These are phyloP conservation scores for Hypoxylon sp. DNA, from an alignment of 2,329 filamentous ascomycete species.

Conservation along the genomic window DNA sequence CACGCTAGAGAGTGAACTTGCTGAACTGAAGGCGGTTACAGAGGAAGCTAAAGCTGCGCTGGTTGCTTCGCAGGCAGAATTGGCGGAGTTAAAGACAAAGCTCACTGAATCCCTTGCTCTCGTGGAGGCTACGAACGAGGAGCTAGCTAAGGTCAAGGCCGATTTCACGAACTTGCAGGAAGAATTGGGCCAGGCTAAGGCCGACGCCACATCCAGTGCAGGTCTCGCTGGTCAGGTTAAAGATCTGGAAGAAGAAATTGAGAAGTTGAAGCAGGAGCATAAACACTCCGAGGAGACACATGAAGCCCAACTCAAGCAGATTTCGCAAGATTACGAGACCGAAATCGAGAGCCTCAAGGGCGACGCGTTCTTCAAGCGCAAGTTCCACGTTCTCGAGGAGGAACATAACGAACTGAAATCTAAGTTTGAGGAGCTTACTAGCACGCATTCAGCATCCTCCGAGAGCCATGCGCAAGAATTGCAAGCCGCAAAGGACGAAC, in stretches of 20 bases:
- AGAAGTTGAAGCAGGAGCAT: slow-evolving; percentile 63
- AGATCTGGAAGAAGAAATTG: slow-evolving; percentile 51
- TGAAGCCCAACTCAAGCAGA: slow-evolving; percentile 67
- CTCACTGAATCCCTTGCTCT: slow-evolving; percentile 47
- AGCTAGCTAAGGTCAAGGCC: slow-evolving; percentile 61
- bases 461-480: slow-evolving; percentile 38
- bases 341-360: slow-evolving; percentile 73
- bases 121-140: slow-evolving; percentile 54
- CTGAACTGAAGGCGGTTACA: slow-evolving; percentile 61
- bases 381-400: slow-evolving; percentile 69
- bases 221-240: slow-evolving; percentile 45
- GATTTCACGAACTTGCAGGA: slow-evolving; percentile 62
- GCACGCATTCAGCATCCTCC: slow-evolving; percentile 39
- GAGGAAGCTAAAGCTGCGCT: slow-evolving; percentile 64
- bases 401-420: slow-evolving; percentile 63
- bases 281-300: slow-evolving; percentile 60
- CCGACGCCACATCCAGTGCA: slow-evolving; percentile 55
- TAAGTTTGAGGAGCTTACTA: slow-evolving; percentile 46
- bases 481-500: slow-evolving; percentile 37
- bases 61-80: slow-evolving; percentile 56
- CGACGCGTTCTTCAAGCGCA: slow-evolving; percentile 72
- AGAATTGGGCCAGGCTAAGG: slow-evolving; percentile 60
- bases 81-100: slow-evolving; percentile 55
- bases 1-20: slow-evolving; percentile 64
- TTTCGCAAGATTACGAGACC: slow-evolving; percentile 72